These are phyloP conservation scores for Malus sieversii DNA, from an alignment of 306 rosid genomes.

Conservation along the genomic window DNA sequence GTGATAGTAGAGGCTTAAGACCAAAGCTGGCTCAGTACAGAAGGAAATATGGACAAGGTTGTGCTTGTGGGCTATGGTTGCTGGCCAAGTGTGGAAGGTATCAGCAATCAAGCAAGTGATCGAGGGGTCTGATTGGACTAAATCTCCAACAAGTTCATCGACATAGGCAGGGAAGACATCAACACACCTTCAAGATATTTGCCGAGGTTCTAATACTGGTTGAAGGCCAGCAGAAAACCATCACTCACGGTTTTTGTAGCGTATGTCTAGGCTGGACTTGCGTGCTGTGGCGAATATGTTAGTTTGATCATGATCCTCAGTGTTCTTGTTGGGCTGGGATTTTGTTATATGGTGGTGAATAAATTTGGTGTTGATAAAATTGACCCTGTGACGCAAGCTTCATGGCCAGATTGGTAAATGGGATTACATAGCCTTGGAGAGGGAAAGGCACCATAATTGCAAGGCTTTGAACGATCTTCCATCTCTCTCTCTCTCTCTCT, in stretches of 20 bases:
- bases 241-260: constrained; percentile 25
- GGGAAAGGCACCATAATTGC: constrained; percentile 10
- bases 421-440: constrained; percentile 23
- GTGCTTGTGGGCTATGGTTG: constrained; percentile 17
- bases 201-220: constrained; percentile 8
- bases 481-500: neutral
- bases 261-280: constrained; percentile 18
- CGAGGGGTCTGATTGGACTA: constrained; percentile 17
- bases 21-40: constrained; percentile 17
- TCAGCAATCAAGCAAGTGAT: constrained; percentile 31
- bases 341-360: constrained; percentile 13
- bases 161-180: constrained; percentile 19
- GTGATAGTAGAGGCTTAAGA: constrained; percentile 18
- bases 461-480: neutral
- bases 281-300: constrained; percentile 22
- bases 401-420: constrained; percentile 14
- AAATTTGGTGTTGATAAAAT: constrained; percentile 12
- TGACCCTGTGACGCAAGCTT: constrained; percentile 19
- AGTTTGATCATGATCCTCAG: neutral
- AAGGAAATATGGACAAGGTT: constrained; percentile 8
- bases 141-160: constrained; percentile 22
- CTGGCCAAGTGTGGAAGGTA: constrained; percentile 13
- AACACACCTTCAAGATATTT: neutral
- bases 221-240: constrained; percentile 16
- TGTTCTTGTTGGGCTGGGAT: neutral